Evolutionary conservation across 2,329 filamentous ascomycete species (phyloP), one percentile per base, ranked within the genome.

Genomic region (Arachnomyces sp.): DNA sequence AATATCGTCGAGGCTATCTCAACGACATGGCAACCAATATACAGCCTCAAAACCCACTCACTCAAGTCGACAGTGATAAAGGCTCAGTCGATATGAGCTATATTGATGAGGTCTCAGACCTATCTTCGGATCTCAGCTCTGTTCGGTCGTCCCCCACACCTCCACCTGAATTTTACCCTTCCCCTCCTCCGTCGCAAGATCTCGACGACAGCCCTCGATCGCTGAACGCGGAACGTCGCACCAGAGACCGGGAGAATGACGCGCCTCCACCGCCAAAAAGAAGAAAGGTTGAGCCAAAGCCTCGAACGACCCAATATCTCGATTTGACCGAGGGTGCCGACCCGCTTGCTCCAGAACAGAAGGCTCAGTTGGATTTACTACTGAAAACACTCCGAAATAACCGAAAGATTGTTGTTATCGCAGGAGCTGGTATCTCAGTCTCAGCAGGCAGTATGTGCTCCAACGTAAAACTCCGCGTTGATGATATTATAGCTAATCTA

Each of bases 331-430:
- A 52, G 34, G 43, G 51, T 37, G 47, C 56, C 18, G 45, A 49
- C 31, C 51, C 60, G 36, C 59, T 57, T 15, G 55, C 57, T 17
- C 51, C 55, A 31, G 69, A 75, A 29, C 77, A 90, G 46, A 66
- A 74, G 46, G 62, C 67, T 21, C 74, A 82, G 53, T 69, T 95
- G 30, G 75, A 84, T 45, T 76, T 80, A 41, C 70, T 98, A 21
- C 67, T 89, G 33, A 77, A 80, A 32, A 82, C 81, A 16, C 65
- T 98, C 41, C 82, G 84, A 55, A 88, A 85, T 57, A 92, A 92
- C 71, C 86, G 89, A 67, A 95, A 95, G 69, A 94, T 98, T 59
- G 87, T 98, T 28, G 86, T 96, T 38, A 85, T 98, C 60, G 92
- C 90, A 34, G 92, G 92, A 43, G 92, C 92, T 48, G 92, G 92